Base-by-base conservation (phyloP, 352 stramenopile species). In the Peronospora farinosa region DNA sequence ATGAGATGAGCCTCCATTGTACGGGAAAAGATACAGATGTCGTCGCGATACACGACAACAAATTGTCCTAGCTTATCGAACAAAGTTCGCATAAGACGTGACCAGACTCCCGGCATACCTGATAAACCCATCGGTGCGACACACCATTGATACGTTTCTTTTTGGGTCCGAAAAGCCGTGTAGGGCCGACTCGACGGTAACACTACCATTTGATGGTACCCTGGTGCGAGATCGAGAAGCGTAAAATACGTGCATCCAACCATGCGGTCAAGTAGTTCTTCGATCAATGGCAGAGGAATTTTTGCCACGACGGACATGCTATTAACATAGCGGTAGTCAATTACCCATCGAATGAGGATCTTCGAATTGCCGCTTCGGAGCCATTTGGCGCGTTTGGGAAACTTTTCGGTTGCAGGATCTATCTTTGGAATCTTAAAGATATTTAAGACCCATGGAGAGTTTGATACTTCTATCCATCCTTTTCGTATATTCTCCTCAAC, bases 61-160 rank as follows among this genome's bases (percentile, higher is more conserved):
- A 72, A 80, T 21, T 21, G 1, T 10, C 3, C n/a, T 16, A 54
- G 60, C 10, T 60, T 51, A 0, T n/a, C 56, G 16, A 80, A 72
- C 0, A 72, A 36, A 3, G 46, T 21, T 15, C 57, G 58, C 66
- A 74, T 74, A 2, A 72, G 37, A n/a, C 60, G 63, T 7, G 63
- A 68, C 66, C 57, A 80, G 5, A 65, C 52, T 23, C 60, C 57
- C 9, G 60, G 60, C 63, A 76, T 80, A 27, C 66, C 63, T 15
- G 43, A 40, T 8, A 80, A 17, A 21, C 66, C 60, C 56, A 80
- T 72, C 11, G 58, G 69, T n/a, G 58, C 63, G 9, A 75, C 59
- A 51, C 47, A 71, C 60, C 61, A 75, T 30, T 78, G 61, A 54
- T 71, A 69, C 9, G 53, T 72, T 41, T 74, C 61, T n/a, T 46